Conservation (phyloP, 257 asterid genomes). For the Ajuga chamaepitys region DNA sequence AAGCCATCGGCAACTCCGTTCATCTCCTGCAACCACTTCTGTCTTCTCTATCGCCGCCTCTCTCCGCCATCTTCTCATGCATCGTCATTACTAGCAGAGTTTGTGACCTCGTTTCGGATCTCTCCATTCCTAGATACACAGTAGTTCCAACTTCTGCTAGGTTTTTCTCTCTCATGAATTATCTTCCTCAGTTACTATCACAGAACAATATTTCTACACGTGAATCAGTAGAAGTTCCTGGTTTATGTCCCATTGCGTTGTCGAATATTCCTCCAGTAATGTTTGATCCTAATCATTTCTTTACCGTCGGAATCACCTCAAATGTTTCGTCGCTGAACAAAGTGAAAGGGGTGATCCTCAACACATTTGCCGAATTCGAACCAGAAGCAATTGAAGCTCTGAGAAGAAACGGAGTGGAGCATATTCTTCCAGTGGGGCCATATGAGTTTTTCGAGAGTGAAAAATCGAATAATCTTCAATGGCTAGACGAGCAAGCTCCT, state of each 20-base stretch:
- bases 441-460: slow-evolving; percentile 7
- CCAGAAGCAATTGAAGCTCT: slow-evolving; percentile 26
- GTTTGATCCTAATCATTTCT: slow-evolving; percentile 24
- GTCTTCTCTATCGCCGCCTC: slow-evolving; percentile 23
- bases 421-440: slow-evolving; percentile 39
- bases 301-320: slow-evolving; percentile 20
- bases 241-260: slow-evolving; percentile 19
- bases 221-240: slow-evolving; percentile 19
- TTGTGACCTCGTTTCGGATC: slow-evolving; percentile 1
- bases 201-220: background rate
- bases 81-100: slow-evolving; percentile 6
- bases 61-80: slow-evolving; percentile 35
- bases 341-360: slow-evolving; percentile 29
- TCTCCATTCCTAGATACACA: slow-evolving; percentile 9
- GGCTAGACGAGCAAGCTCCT: slow-evolving; percentile 40
- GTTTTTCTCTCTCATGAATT: slow-evolving; percentile 29
- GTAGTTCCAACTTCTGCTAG: slow-evolving; percentile 32
- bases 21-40: slow-evolving; percentile 32
- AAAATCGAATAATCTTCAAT: slow-evolving; percentile 16
- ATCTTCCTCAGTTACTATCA: slow-evolving; percentile 21
- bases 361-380: slow-evolving; percentile 35
- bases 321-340: slow-evolving; percentile 12
- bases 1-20: slow-evolving; percentile 29
- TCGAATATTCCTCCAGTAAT: slow-evolving; percentile 38
- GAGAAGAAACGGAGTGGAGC: background rate